These are phyloP conservation scores for Exobasidium cylindrosporum DNA, from an alignment of 1,284 basidiomycete genomes.

Conservation along the genomic window DNA sequence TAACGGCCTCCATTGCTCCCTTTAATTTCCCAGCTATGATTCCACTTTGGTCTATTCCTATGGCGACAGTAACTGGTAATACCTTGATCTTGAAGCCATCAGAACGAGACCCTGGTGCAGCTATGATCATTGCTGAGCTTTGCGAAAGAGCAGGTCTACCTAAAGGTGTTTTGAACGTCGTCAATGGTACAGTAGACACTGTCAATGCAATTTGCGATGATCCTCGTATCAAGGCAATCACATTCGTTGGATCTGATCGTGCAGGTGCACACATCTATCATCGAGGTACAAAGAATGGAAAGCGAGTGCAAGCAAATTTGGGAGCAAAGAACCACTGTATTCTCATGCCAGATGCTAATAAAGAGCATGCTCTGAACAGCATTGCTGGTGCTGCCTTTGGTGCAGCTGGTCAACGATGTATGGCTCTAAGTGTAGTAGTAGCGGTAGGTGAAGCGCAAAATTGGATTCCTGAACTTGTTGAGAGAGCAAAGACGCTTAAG, in stretches of 20 bases:
- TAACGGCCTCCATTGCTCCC: constrained; percentile 42
- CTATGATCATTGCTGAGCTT: constrained; percentile 95
- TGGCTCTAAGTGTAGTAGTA: constrained; percentile 61
- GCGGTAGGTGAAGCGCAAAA: constrained; percentile 77
- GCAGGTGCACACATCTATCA: constrained; percentile 89
- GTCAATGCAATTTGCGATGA: constrained; percentile 94
- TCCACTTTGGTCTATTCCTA: constrained; percentile 60
- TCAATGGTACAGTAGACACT: constrained; percentile 82
- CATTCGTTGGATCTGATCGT: constrained; percentile 92
- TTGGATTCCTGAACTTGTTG: constrained; percentile 83
- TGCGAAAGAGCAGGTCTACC: constrained; percentile 72
- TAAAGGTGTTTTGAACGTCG: constrained; percentile 58
- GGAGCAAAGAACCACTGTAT: constrained; percentile 80
- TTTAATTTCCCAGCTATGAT: constrained; percentile 72
- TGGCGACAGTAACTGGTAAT: constrained; percentile 82
- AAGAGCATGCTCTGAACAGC: constrained; percentile 87
- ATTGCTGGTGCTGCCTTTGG: constrained; percentile 94
- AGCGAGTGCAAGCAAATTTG: constrained; percentile 90
- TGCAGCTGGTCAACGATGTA: constrained; percentile 91
- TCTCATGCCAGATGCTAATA: constrained; percentile 94
- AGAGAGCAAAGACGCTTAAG: constrained; percentile 76
- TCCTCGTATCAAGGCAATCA: constrained; percentile 85
- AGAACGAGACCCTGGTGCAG: constrained; percentile 91
- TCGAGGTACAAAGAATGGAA: constrained; percentile 76
- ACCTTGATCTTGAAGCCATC: constrained; percentile 92